Percentiles rank a stretch among this genome's conserved stretches.
phyloP scores from a whole-genome alignment of 495 filamentous ascomycete species.

The Hypomontagnella monticulosa region DNA sequence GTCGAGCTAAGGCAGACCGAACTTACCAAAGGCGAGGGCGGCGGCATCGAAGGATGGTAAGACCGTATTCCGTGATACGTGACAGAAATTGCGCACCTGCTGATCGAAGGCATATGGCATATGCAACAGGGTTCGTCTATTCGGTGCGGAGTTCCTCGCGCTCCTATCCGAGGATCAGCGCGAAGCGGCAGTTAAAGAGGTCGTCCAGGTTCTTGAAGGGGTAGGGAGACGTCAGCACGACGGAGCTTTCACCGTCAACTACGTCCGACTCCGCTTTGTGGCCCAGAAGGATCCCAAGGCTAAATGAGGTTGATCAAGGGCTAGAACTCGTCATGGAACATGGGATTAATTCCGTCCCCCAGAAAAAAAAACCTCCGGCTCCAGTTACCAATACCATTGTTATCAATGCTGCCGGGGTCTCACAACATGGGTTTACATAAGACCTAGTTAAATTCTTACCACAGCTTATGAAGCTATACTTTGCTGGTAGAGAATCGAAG shows the following conservation, averaged over 20 bases:
- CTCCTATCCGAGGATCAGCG: slow-evolving; percentile 4
- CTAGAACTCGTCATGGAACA: background rate
- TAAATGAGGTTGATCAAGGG: background rate
- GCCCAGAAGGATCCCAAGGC: slow-evolving; percentile 3
- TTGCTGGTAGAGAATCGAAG: too few species aligned
- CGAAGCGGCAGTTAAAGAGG: slow-evolving; percentile 6
- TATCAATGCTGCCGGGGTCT: too few species aligned
- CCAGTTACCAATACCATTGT: too few species aligned
- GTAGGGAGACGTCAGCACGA: slow-evolving; percentile 13
- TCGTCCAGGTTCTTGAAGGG: slow-evolving; percentile 6
- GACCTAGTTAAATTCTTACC: too few species aligned
- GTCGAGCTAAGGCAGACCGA: slow-evolving; percentile 14
- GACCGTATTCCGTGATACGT: background rate
- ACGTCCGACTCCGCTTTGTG: slow-evolving; percentile 13
- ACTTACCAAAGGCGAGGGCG: slow-evolving; percentile 1
- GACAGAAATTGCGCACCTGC: background rate
- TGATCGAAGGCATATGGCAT: background rate
- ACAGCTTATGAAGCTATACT: too few species aligned
- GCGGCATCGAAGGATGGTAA: slow-evolving; percentile 9
- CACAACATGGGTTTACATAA: too few species aligned
- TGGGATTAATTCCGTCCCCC: background rate
- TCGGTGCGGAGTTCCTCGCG: slow-evolving; percentile 9
- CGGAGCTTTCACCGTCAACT: slow-evolving; percentile 17
- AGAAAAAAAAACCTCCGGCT: background rate
- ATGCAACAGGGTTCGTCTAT: slow-evolving; percentile 10